These are phyloP conservation scores for Diaporthe sp. DNA, from an alignment of 2,329 filamentous ascomycete genomes.

Conservation along the genomic window DNA sequence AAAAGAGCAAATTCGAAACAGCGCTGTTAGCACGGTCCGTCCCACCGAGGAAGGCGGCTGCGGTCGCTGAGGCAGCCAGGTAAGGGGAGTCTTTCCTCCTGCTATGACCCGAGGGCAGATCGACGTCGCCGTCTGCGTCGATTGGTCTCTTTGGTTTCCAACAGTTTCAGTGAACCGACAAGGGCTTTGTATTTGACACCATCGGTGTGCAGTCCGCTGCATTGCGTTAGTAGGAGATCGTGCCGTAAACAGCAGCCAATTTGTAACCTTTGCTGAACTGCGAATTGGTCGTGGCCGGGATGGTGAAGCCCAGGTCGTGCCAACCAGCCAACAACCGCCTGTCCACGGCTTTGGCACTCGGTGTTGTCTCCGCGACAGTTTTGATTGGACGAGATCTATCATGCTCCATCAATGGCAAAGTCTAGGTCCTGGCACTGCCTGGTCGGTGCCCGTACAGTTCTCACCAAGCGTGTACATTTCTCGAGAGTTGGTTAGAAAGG, in stretches of 20 bases:
- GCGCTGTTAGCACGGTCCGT: background rate
- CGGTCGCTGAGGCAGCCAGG: background rate
- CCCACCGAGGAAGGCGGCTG: background rate
- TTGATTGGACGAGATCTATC: too few species aligned
- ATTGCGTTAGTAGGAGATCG: background rate
- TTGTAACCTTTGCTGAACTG: background rate
- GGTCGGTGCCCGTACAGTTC: background rate
- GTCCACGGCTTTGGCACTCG: background rate
- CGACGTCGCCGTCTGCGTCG: background rate
- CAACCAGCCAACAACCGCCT: background rate
- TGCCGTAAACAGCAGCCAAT: background rate
- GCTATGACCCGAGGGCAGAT: background rate
- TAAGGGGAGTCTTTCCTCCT: background rate
- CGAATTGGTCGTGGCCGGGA: background rate
- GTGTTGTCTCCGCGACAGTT: too few species aligned
- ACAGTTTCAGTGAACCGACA: background rate
- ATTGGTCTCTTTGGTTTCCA: background rate
- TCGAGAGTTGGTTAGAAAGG: background rate
- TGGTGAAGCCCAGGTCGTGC: background rate
- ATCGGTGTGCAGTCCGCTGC: background rate
- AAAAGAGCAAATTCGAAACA: background rate
- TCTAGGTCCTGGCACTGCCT: too few species aligned
- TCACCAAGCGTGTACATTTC: background rate
- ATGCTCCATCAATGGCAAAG: background rate
- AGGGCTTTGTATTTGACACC: background rate